Base-by-base conservation (phyloP, 257 asterid genomes). In the Scutellaria barbata region DNA sequence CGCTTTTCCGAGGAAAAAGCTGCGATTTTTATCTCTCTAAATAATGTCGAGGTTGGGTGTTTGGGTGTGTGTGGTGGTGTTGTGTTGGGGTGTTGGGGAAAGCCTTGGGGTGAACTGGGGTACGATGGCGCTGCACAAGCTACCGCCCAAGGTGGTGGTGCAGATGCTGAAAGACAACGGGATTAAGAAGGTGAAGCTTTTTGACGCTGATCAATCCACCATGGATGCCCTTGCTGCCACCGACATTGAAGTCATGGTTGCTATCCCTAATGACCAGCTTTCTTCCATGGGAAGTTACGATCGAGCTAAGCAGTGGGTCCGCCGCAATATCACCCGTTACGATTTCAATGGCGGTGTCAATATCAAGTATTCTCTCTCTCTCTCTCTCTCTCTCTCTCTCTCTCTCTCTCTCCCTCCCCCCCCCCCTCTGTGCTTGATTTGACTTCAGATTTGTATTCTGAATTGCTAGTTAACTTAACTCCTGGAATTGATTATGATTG, bases 41-140 rank as follows among this genome's bases (percentile, higher is more conserved):
- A 66, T 25, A 57, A 78, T 62, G 83, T 63, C 72, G 25, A 68
- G 77, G 41, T 58, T 66, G 18, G 50, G 63, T n/a, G 13, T 55
- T 52, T 16, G 33, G 56, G 11, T 10, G 14, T 22, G 5, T 4
- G 61, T 5, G 3, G 3, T 48, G 25, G 20, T 64, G 22, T 10
- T 66, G 58, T 45, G 45, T 45, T 52, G 43, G 61, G 64, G 54
- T 0, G 47, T 62, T 16, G 89, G 62, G 40, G 84, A 78, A 57
- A 77, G 95, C 63, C 78, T 89, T 1, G 96, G 96, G 13, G 92
- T 87, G 79, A 89, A 89, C 74, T 89, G 93, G 93, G 96, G 96
- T 0, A 89, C 96, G 3, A 87, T 87, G 96, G 95, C 96, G 1
- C 63, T 73, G 11, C 93, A 89, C 83, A 81, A 80, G 76, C 64